Percentiles rank a stretch among this genome's conserved stretches.
Evolutionary conservation across 2,329 filamentous ascomycete genomes (phyloP).

Genomic region (Clonostachys solani): DNA sequence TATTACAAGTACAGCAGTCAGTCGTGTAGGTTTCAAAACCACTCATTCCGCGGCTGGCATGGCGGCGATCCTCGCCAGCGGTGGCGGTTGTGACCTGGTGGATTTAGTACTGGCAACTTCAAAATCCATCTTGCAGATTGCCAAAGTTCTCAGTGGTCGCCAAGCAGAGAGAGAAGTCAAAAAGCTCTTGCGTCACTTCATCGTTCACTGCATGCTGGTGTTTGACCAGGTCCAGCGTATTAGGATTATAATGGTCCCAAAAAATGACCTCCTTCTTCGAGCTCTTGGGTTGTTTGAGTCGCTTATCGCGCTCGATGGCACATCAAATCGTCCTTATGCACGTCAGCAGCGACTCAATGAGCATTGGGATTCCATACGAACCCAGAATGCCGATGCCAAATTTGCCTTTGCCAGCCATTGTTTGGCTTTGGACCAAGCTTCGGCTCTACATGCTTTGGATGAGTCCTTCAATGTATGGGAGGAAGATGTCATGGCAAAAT

Average conservation of each 20-base stretch:
- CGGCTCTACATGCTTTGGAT: neutral
- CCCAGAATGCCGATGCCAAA: neutral
- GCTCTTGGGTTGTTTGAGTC: too few species aligned
- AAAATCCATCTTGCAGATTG: neutral
- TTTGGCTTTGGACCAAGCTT: neutral
- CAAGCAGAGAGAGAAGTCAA: neutral
- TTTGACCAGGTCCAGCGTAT: neutral
- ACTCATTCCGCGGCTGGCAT: too few species aligned
- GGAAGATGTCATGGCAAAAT: neutral
- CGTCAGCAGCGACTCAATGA: too few species aligned
- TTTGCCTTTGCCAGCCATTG: neutral
- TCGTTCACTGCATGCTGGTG: neutral
- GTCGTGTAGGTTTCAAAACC: too few species aligned
- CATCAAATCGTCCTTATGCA: too few species aligned
- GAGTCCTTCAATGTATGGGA: neutral
- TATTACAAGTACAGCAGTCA: too few species aligned
- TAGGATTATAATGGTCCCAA: neutral
- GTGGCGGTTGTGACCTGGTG: too few species aligned
- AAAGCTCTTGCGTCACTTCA: neutral
- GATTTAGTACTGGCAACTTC: too few species aligned
- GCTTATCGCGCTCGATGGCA: too few species aligned
- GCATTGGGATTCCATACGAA: too few species aligned
- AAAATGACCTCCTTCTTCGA: too few species aligned
- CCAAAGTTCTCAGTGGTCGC: neutral
- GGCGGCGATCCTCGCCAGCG: too few species aligned